phyloP scores from a whole-genome alignment of 306 rosid genomes.

The Pachyrhizus erosus region DNA sequence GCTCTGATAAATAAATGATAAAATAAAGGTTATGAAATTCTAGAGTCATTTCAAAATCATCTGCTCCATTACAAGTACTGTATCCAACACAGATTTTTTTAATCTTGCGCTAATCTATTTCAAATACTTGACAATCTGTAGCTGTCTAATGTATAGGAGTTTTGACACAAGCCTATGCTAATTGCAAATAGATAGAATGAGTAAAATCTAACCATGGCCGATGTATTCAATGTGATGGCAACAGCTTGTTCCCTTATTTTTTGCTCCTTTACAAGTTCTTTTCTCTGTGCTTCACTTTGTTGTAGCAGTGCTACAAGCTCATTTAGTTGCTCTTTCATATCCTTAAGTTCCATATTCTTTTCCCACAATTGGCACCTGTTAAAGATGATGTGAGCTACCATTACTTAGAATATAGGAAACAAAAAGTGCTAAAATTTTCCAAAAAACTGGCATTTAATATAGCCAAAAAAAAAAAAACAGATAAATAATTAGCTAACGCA shows the following conservation, averaged over 20 bases:
- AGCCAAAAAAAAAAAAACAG: conserved; percentile 1
- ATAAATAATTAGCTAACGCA: neutral
- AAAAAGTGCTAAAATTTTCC: conserved; percentile 8
- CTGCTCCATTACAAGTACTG: conserved; percentile 4
- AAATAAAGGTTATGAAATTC: conserved; percentile 32
- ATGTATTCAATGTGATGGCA: conserved; percentile 54
- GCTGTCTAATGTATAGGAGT: conserved; percentile 26
- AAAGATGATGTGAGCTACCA: conserved; percentile 42
- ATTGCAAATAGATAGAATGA: conserved; percentile 19
- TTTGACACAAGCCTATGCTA: conserved; percentile 35
- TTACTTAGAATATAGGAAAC: conserved; percentile 34
- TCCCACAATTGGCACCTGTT: conserved; percentile 79
- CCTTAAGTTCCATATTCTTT: conserved; percentile 72
- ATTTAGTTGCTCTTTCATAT: conserved; percentile 73
- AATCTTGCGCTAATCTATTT: conserved; percentile 21
- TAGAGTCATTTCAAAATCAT: conserved; percentile 22
- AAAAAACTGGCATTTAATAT: neutral
- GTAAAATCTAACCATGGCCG: conserved; percentile 60
- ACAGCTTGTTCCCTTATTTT: conserved; percentile 58
- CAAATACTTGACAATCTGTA: conserved; percentile 9
- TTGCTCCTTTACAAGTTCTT: conserved; percentile 69
- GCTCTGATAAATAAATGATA: neutral
- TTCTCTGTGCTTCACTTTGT: conserved; percentile 71
- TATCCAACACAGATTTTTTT: neutral
- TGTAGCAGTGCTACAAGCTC: conserved; percentile 63